Evolutionary conservation across 345 rosid species (phyloP).

Genomic region (Sapria himalayana): DNA sequence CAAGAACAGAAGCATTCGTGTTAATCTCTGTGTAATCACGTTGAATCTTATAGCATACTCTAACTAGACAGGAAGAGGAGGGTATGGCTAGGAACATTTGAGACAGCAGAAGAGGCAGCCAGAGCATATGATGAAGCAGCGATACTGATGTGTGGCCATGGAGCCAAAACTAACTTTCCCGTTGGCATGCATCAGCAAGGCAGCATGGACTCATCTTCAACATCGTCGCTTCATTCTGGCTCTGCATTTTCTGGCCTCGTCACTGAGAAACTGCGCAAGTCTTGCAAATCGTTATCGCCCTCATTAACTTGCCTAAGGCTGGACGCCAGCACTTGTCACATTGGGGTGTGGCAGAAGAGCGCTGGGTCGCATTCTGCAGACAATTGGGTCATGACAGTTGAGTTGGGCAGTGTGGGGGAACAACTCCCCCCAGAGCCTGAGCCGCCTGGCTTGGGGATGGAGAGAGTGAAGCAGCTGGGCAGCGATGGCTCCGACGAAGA

Average conservation of each 20-base stretch:
- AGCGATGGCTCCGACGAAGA: slow-evolving; percentile 20
- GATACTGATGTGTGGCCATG: slow-evolving; percentile 47
- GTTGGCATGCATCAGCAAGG: slow-evolving; percentile 7
- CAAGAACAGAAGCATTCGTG: too few relatives aligned
- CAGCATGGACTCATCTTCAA: slow-evolving; percentile 4
- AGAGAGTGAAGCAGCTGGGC: too few relatives aligned
- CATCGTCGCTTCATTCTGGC: slow-evolving; percentile 9
- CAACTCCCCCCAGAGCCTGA: slow-evolving; percentile 6
- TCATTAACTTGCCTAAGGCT: slow-evolving; percentile 66
- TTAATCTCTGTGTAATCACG: too few relatives aligned
- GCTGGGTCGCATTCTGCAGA: slow-evolving; percentile 43
- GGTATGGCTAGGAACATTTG: slow-evolving; percentile 74
- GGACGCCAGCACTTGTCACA: slow-evolving; percentile 45
- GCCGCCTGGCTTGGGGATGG: slow-evolving; percentile 2
- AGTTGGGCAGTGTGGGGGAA: slow-evolving; percentile 24
- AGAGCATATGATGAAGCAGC: slow-evolving; percentile 63
- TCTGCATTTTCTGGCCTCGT: slow-evolving; percentile 28
- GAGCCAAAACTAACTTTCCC: slow-evolving; percentile 59
- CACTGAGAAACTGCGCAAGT: slow-evolving; percentile 37
- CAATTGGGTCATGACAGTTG: slow-evolving; percentile 61
- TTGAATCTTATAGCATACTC: not conserved
- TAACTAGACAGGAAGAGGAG: slow-evolving; percentile 32
- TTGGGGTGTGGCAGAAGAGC: slow-evolving; percentile 71
- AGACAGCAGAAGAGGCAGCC: slow-evolving; percentile 58
- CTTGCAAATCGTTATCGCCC: slow-evolving; percentile 44